Evolutionary conservation across 2,329 filamentous ascomycete genomes (phyloP), one percentile per base, ranked within the genome.

Genomic region (Triangularia verruculosa): DNA sequence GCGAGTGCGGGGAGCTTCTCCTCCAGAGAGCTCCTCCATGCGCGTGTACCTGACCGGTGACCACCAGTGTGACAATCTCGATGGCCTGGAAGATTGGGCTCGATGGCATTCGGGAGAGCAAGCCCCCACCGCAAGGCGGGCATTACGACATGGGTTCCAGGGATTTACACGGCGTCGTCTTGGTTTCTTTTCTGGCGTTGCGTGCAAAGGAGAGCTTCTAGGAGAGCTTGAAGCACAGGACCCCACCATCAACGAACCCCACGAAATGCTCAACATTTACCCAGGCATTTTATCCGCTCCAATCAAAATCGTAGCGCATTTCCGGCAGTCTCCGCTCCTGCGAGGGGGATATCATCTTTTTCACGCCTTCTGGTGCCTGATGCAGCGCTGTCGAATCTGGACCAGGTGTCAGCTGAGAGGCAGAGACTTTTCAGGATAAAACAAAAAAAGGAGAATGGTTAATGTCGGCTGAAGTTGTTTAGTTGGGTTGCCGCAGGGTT

Each of bases 231-330:
- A 59, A 9, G 11, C 39, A 47, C 13, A 13, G 25, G 27, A 59
- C 57, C 57, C 57, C 57, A 59, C 57, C 20, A 59, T 22, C 28
- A 30, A 12, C n/a, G 20, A 57, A 20, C 60, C 39, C 53, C 53
- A 60, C 64, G 60, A 53, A 53, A 43, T 64, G 32, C 43, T 53
- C 32, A n/a, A 22, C 57, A 51, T 70, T 72, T 73, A 72, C 12
- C 71, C 71, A 70, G 64, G n/a, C 9, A 67, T 68, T 73, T 74
- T 74, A 74, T 32, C 73, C 73, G 73, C 69, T 32, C 73, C 72
- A 74, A 74, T 74, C 69, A 70, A 7, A n/a, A n/a, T 12, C n/a
- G 32, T 62, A 62, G 63, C 57, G 57, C 63, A 63, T 64, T 59
- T 17, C 65, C 62, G 63, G 30, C 25, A 59, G 64, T 66, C 66